A percentile compares a stretch with the other conserved stretches of the same genome.
These are phyloP conservation scores for Tremella yokohamensis DNA, from an alignment of 768 basidiomycete genomes.

Conservation along the genomic window DNA sequence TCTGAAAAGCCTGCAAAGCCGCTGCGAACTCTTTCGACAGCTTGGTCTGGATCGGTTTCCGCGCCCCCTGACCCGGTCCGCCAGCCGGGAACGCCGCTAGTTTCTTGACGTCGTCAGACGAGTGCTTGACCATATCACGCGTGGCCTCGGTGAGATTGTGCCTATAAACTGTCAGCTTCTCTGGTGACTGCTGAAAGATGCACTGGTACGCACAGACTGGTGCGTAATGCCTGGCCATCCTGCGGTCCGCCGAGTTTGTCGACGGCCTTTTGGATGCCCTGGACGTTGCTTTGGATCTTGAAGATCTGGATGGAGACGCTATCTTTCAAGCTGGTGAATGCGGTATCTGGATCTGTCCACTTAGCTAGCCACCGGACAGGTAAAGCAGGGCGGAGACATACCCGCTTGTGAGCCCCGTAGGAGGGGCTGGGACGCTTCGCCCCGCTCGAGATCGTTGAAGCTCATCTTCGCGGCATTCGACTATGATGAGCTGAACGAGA, in stretches of 20 bases:
- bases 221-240: conserved; percentile 75
- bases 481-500: background rate
- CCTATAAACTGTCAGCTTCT: conserved; percentile 55
- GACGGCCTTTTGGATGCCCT: conserved; percentile 92
- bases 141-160: conserved; percentile 94
- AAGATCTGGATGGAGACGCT: conserved; percentile 72
- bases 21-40: conserved; percentile 88
- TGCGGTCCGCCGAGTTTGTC: conserved; percentile 83
- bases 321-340: conserved; percentile 65
- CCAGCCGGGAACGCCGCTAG: conserved; percentile 62
- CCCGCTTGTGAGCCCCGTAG: conserved; percentile 33
- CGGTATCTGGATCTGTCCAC: conserved; percentile 59
- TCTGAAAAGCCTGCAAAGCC: conserved; percentile 85
- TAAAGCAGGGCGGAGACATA: conserved; percentile 1
- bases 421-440: conserved; percentile 39
- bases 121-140: conserved; percentile 88
- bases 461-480: conserved; percentile 25
- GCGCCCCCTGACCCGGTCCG: conserved; percentile 29
- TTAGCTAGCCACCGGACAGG: background rate
- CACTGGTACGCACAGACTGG: conserved; percentile 67
- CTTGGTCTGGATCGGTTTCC: conserved; percentile 67
- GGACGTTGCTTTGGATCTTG: conserved; percentile 97
- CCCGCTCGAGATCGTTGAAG: conserved; percentile 49
- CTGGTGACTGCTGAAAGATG: background rate
- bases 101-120: conserved; percentile 88